Conservation (phyloP, 1,284 basidiomycete species). For the Butyriboletus appendiculatus region DNA sequence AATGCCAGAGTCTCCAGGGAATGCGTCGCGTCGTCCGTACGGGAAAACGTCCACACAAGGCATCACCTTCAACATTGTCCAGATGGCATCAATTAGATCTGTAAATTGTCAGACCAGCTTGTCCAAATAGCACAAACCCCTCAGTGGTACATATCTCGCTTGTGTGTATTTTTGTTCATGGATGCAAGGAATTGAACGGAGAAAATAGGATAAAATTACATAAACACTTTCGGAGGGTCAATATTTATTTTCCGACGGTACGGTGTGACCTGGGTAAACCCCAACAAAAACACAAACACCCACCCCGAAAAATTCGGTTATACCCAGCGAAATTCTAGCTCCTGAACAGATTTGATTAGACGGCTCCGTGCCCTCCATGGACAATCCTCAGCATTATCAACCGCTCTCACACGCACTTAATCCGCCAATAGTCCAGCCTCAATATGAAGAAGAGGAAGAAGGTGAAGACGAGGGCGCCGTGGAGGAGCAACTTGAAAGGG, state of each 20-base stretch:
- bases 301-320: slow-evolving; percentile 35
- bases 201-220: slow-evolving; percentile 14
- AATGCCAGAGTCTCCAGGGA: slow-evolving; percentile 72
- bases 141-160: no score
- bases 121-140: no score
- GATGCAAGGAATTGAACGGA: not conserved
- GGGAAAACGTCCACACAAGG: not conserved
- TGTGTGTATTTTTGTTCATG: no score
- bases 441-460: slow-evolving; percentile 43
- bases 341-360: slow-evolving; percentile 29
- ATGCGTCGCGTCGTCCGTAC: slow-evolving; percentile 56
- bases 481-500: slow-evolving; percentile 60
- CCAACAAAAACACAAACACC: slow-evolving; percentile 33
- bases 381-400: slow-evolving; percentile 77
- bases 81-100: no score
- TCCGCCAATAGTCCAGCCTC: slow-evolving; percentile 47
- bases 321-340: slow-evolving; percentile 33
- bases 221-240: slow-evolving; percentile 23
- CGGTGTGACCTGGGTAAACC: slow-evolving; percentile 32
- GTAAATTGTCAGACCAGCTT: no score
- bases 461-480: slow-evolving; percentile 70
- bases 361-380: slow-evolving; percentile 44
- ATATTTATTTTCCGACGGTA: slow-evolving; percentile 32
- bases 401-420: slow-evolving; percentile 76
- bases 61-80: not conserved